Percentiles rank a stretch among this genome's conserved stretches.
Conservation (phyloP, 768 basidiomycete genomes). For the Collybia sordida region DNA sequence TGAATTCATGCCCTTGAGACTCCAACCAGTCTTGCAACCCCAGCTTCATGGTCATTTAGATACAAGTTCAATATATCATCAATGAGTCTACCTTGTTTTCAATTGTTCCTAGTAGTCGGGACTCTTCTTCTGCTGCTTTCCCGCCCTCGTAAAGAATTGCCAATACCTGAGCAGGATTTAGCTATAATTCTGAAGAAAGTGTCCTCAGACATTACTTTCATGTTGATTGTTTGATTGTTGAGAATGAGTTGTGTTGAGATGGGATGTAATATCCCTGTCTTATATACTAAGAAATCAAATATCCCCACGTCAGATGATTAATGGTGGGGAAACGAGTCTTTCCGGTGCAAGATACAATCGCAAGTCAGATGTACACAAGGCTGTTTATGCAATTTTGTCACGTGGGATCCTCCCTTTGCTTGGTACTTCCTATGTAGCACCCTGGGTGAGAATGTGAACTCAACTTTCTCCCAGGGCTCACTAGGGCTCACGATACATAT, state of each 20-base stretch:
- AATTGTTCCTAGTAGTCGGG: constrained; percentile 75
- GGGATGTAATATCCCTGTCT: neutral
- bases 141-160: constrained; percentile 75
- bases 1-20: constrained; percentile 70
- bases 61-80: neutral
- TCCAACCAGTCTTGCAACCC: constrained; percentile 71
- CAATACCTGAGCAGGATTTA: constrained; percentile 47
- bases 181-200: neutral
- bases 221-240: constrained; percentile 17
- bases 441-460: constrained; percentile 2
- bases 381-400: constrained; percentile 6
- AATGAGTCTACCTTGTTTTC: constrained; percentile 64
- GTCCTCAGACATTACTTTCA: constrained; percentile 37
- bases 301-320: constrained; percentile 10
- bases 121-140: constrained; percentile 63
- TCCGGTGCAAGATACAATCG: constrained; percentile 8
- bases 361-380: constrained; percentile 2
- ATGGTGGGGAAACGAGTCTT: constrained; percentile 4
- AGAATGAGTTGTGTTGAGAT: neutral
- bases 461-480: too few species aligned
- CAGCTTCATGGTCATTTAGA: constrained; percentile 44
- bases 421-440: constrained; percentile 1
- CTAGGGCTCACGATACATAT: too few species aligned
- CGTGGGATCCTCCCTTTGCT: constrained; percentile 5
- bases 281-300: constrained; percentile 2